Conservation (phyloP, 1,139 yeast genomes). For the Magnusiomyces sp. region DNA sequence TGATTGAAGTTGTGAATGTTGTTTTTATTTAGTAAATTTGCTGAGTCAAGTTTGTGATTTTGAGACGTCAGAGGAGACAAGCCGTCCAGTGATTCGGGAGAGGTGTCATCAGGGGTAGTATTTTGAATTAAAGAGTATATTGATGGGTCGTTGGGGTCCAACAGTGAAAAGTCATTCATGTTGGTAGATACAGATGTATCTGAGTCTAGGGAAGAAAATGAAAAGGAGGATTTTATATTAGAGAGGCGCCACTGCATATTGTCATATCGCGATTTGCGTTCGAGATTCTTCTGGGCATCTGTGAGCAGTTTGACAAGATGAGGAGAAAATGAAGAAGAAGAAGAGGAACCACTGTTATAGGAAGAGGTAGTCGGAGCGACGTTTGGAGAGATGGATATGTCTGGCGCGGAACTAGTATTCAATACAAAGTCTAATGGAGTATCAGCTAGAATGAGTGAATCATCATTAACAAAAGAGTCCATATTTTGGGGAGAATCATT, state of each 20-base stretch:
- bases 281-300: constrained; percentile 22
- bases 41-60: background rate
- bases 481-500: too few species aligned
- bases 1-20: background rate
- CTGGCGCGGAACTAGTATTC: too few species aligned
- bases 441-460: too few species aligned
- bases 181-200: background rate
- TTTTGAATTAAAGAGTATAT: constrained; percentile 1
- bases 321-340: constrained; percentile 17
- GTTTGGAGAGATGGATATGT: too few species aligned
- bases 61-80: constrained; percentile 1
- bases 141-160: too few species aligned
- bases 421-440: too few species aligned
- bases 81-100: constrained; percentile 7
- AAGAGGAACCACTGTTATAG: too few species aligned
- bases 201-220: background rate
- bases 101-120: constrained; percentile 9
- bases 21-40: background rate
- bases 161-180: too few species aligned
- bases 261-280: constrained; percentile 19
- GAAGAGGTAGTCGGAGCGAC: too few species aligned
- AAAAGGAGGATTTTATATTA: background rate
- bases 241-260: constrained; percentile 16
- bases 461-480: too few species aligned
- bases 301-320: constrained; percentile 22